Evolutionary conservation across 179 eudicot genomes (phyloP).

Genomic region (Dionaea muscipula): DNA sequence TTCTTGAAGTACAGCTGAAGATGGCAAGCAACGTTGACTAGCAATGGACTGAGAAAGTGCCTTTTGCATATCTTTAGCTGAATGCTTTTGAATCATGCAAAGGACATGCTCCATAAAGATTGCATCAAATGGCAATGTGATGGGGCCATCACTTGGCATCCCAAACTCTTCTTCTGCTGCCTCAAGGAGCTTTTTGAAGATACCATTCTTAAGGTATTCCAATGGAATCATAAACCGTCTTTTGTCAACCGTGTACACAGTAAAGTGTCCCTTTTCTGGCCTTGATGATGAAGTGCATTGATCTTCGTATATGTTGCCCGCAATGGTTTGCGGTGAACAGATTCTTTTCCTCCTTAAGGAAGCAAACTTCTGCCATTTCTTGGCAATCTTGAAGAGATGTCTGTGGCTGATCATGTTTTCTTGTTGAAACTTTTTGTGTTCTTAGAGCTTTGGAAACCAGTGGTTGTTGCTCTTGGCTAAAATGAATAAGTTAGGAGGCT

Average conservation of each 20-base stretch:
- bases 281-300: not conserved
- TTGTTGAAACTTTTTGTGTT: too few relatives aligned
- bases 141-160: conserved; percentile 11
- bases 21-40: not conserved
- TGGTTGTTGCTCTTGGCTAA: too few relatives aligned
- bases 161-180: conserved; percentile 21
- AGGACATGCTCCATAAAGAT: conserved; percentile 14
- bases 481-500: too few relatives aligned
- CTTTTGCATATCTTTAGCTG: conserved; percentile 1
- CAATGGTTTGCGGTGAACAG: conserved; percentile 2
- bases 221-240: conserved; percentile 15
- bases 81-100: conserved; percentile 5
- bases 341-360: conserved; percentile 12
- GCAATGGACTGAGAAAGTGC: conserved; percentile 9
- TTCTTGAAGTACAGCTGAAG: not conserved
- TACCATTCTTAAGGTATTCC: conserved; percentile 12
- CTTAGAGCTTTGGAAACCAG: too few relatives aligned
- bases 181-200: conserved; percentile 10
- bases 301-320: not conserved
- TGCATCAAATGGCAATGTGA: conserved; percentile 14
- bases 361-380: conserved; percentile 26
- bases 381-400: conserved; percentile 25
- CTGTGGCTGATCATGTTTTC: conserved; percentile 13
- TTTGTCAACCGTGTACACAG: conserved; percentile 9
- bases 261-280: conserved; percentile 13